Evolutionary conservation across 805 yeast genomes (phyloP).

Genomic region (Barnettozyma populi): DNA sequence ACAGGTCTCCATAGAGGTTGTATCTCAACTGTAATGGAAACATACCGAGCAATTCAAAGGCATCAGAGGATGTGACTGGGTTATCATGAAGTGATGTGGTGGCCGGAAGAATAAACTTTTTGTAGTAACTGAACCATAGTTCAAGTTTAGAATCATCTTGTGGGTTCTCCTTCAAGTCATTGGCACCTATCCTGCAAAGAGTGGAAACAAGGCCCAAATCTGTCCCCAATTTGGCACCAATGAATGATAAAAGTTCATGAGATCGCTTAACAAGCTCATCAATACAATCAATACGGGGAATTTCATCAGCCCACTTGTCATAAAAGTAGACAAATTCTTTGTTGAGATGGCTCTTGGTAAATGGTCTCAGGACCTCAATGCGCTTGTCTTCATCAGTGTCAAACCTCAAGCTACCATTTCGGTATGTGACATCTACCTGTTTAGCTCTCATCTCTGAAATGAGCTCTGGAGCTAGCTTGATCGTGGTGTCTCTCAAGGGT

Average conservation of each 20-base stretch:
- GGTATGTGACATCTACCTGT: slow-evolving; percentile 22
- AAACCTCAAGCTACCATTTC: background rate
- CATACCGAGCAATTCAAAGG: slow-evolving; percentile 46
- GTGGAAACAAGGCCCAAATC: slow-evolving; percentile 46
- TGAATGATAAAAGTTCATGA: slow-evolving; percentile 43
- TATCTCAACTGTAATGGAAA: slow-evolving; percentile 63
- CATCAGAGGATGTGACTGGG: slow-evolving; percentile 54
- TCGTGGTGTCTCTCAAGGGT: slow-evolving; percentile 37
- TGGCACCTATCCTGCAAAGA: slow-evolving; percentile 53
- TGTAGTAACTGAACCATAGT: slow-evolving; percentile 54
- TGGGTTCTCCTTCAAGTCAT: slow-evolving; percentile 28
- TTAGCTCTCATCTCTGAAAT: slow-evolving; percentile 20
- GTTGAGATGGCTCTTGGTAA: slow-evolving; percentile 16
- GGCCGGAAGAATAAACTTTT: slow-evolving; percentile 64
- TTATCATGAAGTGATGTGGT: slow-evolving; percentile 42
- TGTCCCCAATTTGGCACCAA: slow-evolving; percentile 50
- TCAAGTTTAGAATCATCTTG: slow-evolving; percentile 19
- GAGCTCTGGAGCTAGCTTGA: slow-evolving; percentile 15
- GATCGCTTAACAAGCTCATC: slow-evolving; percentile 45
- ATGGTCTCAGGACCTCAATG: slow-evolving; percentile 29
- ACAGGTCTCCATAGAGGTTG: slow-evolving; percentile 76
- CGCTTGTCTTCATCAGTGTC: background rate
- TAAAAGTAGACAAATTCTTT: slow-evolving; percentile 36
- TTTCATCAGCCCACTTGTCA: slow-evolving; percentile 39
- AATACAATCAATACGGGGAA: slow-evolving; percentile 33